Percentiles rank a stretch among this genome's conserved stretches.
Conservation (phyloP, 1,139 yeast genomes). For the Debaryomycetaceae sp. region DNA sequence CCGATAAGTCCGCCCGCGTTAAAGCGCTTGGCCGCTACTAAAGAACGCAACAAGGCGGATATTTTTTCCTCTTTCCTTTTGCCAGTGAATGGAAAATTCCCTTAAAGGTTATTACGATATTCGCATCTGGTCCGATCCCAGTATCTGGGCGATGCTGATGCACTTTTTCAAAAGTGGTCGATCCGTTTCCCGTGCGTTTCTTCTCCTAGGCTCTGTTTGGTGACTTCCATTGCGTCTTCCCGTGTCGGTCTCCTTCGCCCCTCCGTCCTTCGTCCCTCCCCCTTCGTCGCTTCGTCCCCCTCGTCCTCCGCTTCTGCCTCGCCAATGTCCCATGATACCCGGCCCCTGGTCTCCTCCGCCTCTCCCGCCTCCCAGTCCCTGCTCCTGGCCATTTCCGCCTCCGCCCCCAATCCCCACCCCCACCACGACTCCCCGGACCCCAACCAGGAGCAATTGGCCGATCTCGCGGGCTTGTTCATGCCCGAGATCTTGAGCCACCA, state of each 20-base stretch:
- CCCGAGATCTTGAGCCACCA: slow-evolving; percentile 27
- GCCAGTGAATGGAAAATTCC: too few species aligned
- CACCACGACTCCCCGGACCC: not conserved
- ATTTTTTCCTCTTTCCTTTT: too few species aligned
- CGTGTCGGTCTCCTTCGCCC: not conserved
- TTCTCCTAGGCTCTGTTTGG: not conserved
- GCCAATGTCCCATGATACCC: too few species aligned
- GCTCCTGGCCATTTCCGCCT: not conserved
- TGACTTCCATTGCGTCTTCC: not conserved
- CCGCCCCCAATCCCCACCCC: not conserved
- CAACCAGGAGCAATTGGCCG: slow-evolving; percentile 21
- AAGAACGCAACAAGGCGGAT: too few species aligned
- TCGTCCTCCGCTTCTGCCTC: not conserved
- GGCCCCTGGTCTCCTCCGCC: too few species aligned
- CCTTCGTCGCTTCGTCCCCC: not conserved
- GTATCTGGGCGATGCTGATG: not conserved
- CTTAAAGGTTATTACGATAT: too few species aligned
- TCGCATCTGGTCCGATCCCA: too few species aligned
- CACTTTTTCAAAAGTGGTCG: not conserved
- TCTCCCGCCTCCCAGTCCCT: not conserved
- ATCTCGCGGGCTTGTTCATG: slow-evolving; percentile 31
- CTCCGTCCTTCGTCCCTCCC: not conserved
- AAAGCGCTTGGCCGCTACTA: too few species aligned
- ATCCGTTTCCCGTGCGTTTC: not conserved
- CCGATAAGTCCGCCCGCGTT: too few species aligned